Conservation (phyloP, 495 filamentous ascomycete species). For the Neurospora sp. region DNA sequence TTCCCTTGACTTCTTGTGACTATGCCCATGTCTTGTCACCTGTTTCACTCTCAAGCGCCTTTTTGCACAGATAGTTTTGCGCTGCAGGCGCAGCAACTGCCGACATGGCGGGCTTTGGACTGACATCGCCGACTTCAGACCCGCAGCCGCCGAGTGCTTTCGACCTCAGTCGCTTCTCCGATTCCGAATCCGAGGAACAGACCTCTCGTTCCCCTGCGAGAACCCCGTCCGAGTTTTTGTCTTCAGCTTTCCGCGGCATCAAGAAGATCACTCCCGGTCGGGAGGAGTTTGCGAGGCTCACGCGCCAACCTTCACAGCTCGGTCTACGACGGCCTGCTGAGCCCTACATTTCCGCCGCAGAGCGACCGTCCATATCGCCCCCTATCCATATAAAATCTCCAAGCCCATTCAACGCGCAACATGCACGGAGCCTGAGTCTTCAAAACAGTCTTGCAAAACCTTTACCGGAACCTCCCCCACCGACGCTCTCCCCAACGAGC, state of each 20-base stretch:
- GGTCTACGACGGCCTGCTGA: constrained; percentile 21
- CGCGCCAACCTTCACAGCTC: constrained; percentile 22
- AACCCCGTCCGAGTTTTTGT: constrained; percentile 33
- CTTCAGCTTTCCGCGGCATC: constrained; percentile 40
- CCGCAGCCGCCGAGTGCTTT: constrained; percentile 12
- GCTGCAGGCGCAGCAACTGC: constrained; percentile 6
- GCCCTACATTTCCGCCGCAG: constrained; percentile 8
- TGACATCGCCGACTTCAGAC: constrained; percentile 21
- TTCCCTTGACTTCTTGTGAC: not conserved
- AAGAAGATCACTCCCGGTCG: constrained; percentile 36
- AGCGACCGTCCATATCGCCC: constrained; percentile 17
- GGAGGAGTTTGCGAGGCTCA: constrained; percentile 26
- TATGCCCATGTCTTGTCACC: not conserved
- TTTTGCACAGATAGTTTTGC: not conserved
- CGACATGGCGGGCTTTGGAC: constrained; percentile 22
- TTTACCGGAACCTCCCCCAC: constrained; percentile 38
- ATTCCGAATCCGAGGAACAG: constrained; percentile 31
- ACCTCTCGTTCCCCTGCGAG: constrained; percentile 19
- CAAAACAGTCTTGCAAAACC: constrained; percentile 44
- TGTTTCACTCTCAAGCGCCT: not conserved
- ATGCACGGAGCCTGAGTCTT: constrained; percentile 41
- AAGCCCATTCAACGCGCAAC: constrained; percentile 19
- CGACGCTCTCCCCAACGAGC: constrained; percentile 26
- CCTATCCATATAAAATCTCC: constrained; percentile 14
- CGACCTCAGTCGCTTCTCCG: constrained; percentile 23